These are phyloP conservation scores for Colletotrichum paranaense DNA, from an alignment of 2,329 filamentous ascomycete genomes.

Conservation along the genomic window DNA sequence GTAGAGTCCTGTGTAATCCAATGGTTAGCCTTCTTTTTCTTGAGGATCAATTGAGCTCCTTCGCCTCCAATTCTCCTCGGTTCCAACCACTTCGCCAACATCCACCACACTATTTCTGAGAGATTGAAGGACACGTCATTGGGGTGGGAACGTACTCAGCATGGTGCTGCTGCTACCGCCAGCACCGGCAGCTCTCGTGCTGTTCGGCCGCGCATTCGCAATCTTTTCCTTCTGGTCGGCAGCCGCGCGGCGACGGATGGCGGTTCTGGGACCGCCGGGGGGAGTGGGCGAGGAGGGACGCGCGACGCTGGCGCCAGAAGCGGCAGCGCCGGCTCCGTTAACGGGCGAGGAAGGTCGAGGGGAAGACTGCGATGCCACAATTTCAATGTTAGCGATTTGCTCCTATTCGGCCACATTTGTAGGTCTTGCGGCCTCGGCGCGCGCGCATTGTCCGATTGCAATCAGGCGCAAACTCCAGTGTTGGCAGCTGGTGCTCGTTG, in stretches of 20 bases:
- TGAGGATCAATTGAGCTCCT: neutral
- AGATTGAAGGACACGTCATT: neutral
- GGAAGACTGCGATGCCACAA: constrained; percentile 58
- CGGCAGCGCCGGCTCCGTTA: constrained; percentile 61
- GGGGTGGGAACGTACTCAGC: constrained; percentile 77
- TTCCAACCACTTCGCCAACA: neutral
- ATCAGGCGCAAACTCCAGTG: neutral
- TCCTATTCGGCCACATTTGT: neutral
- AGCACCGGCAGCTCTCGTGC: constrained; percentile 91
- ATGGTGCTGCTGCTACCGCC: constrained; percentile 98
- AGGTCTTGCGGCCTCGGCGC: neutral
- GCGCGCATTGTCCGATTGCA: neutral
- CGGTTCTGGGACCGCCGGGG: constrained; percentile 93
- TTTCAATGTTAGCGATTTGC: neutral
- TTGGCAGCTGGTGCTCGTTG: neutral
- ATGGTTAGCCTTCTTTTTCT: constrained; percentile 40
- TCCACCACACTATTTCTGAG: neutral
- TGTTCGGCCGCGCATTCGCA: constrained; percentile 91
- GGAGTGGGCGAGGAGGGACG: constrained; percentile 89
- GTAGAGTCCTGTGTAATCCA: constrained; percentile 77
- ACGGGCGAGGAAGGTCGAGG: constrained; percentile 70
- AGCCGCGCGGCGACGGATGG: constrained; percentile 93
- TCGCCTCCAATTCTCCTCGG: neutral
- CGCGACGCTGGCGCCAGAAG: constrained; percentile 76
- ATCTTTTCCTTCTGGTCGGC: constrained; percentile 98